Percentiles rank a stretch among this genome's conserved stretches.
Conservation (phyloP, 345 rosid genomes). For the Noccaea caerulescens region DNA sequence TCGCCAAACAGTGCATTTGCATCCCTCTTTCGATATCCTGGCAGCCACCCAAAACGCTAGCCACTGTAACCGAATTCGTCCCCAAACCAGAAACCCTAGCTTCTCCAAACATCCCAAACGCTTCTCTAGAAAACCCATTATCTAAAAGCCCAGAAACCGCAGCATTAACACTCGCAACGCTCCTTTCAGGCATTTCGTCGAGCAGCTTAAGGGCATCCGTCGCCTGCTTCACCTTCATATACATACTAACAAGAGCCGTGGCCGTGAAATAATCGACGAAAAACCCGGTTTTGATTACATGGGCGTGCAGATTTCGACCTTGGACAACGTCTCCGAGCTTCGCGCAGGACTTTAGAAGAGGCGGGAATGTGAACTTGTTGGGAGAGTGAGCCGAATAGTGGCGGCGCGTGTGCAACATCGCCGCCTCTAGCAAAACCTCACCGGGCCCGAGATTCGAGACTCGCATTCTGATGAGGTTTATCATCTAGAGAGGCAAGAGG, state of each 20-base stretch:
- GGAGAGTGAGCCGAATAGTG: slow-evolving; percentile 47
- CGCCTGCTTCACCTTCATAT: slow-evolving; percentile 48
- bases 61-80: slow-evolving; percentile 63
- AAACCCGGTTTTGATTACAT: slow-evolving; percentile 58
- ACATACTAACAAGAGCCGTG: slow-evolving; percentile 55
- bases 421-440: slow-evolving; percentile 49
- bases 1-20: slow-evolving; percentile 64
- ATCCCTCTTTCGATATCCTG: slow-evolving; percentile 41
- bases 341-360: slow-evolving; percentile 68
- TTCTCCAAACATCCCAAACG: slow-evolving; percentile 52
- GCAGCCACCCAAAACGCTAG: slow-evolving; percentile 56
- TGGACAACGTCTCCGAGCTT: slow-evolving; percentile 51
- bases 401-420: slow-evolving; percentile 33
- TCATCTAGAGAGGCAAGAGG: slow-evolving; percentile 3
- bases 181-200: slow-evolving; percentile 45
- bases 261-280: slow-evolving; percentile 45
- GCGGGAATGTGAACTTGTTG: slow-evolving; percentile 63
- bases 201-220: slow-evolving; percentile 48
- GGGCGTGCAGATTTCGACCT: slow-evolving; percentile 58
- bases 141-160: slow-evolving; percentile 58
- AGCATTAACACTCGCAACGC: slow-evolving; percentile 53
- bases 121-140: slow-evolving; percentile 49
- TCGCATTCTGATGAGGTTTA: slow-evolving; percentile 43
- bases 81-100: slow-evolving; percentile 41
- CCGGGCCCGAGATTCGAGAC: slow-evolving; percentile 46